A percentile compares a stretch with the other conserved stretches of the same genome.
Evolutionary conservation across 805 yeast genomes (phyloP).

Genomic region (Nakazawaea populi): DNA sequence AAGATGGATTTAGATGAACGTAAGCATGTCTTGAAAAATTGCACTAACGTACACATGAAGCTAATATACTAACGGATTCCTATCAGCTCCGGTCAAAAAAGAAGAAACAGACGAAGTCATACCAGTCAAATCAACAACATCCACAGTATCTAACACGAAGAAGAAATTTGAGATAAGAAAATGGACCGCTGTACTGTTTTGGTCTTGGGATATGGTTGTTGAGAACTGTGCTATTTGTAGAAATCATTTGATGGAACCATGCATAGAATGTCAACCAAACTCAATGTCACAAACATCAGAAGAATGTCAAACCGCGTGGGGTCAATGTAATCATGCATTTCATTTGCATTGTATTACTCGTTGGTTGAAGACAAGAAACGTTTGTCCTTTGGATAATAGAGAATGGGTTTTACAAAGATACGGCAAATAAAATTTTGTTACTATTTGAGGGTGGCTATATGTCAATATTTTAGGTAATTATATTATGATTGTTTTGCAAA

Average conservation of each 20-base stretch:
- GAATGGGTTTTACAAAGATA: constrained; percentile 56
- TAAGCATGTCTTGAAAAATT: background rate
- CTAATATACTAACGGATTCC: background rate
- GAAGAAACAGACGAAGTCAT: background rate
- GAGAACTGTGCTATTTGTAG: constrained; percentile 98
- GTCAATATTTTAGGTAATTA: too few relatives aligned
- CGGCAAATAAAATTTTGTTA: constrained; percentile 6
- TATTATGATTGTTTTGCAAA: background rate
- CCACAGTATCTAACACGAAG: constrained; percentile 24
- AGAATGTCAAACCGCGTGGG: constrained; percentile 96
- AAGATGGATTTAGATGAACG: constrained; percentile 7
- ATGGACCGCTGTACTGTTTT: constrained; percentile 99
- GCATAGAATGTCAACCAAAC: constrained; percentile 93
- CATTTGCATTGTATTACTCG: constrained; percentile 94
- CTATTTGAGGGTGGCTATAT: background rate
- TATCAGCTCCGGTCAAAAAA: background rate
- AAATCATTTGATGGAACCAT: constrained; percentile 96
- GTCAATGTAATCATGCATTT: constrained; percentile 96
- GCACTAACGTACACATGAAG: too few relatives aligned
- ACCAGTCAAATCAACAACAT: background rate
- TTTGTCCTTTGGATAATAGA: constrained; percentile 92
- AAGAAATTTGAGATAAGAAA: constrained; percentile 89
- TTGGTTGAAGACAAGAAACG: constrained; percentile 93
- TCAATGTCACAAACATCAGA: constrained; percentile 54
- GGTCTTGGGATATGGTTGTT: constrained; percentile 98